Percentiles rank a stretch among this genome's conserved stretches.
Conservation (phyloP, 108 stramenopile species). For the Discostella stelligeroides region DNA sequence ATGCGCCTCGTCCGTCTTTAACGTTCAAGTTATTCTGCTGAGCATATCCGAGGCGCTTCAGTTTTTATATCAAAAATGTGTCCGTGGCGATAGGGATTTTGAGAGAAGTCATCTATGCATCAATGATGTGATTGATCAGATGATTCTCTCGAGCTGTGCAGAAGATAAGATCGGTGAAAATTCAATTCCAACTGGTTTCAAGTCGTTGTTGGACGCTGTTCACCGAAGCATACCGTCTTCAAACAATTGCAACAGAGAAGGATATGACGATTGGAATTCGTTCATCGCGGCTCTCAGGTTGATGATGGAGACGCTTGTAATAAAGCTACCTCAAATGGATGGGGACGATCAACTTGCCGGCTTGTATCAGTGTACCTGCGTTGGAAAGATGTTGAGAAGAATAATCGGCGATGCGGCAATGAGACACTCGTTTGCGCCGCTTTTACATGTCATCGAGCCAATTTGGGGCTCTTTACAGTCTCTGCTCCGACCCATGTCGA, state of each 20-base stretch:
- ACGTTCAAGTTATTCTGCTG: conserved; percentile 22
- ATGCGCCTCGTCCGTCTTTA: conserved; percentile 19
- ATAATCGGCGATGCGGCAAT: conserved; percentile 14
- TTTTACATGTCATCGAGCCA: conserved; percentile 41
- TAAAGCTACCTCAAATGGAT: conserved; percentile 17
- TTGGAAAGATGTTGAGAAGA: conserved; percentile 22
- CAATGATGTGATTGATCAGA: background rate
- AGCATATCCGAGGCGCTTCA: conserved; percentile 23
- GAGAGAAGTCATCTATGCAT: background rate
- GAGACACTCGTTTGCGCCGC: conserved; percentile 21
- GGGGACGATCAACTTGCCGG: conserved; percentile 21
- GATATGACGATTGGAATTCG: conserved; percentile 5
- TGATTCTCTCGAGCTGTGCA: background rate
- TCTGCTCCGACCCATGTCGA: conserved; percentile 12
- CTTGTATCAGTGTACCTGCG: conserved; percentile 23
- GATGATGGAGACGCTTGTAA: conserved; percentile 28
- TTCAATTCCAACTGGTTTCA: background rate
- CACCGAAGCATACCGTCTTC: conserved; percentile 6
- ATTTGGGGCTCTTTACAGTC: conserved; percentile 36
- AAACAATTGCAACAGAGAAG: background rate
- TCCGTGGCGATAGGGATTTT: background rate
- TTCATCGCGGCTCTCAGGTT: conserved; percentile 15
- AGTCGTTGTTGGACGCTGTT: background rate
- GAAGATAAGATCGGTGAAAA: background rate
- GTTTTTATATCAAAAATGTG: conserved; percentile 6